Evolutionary conservation across 441 rosid species (phyloP), one percentile per base, ranked within the genome.

Genomic region (Adansonia rubrostipa): DNA sequence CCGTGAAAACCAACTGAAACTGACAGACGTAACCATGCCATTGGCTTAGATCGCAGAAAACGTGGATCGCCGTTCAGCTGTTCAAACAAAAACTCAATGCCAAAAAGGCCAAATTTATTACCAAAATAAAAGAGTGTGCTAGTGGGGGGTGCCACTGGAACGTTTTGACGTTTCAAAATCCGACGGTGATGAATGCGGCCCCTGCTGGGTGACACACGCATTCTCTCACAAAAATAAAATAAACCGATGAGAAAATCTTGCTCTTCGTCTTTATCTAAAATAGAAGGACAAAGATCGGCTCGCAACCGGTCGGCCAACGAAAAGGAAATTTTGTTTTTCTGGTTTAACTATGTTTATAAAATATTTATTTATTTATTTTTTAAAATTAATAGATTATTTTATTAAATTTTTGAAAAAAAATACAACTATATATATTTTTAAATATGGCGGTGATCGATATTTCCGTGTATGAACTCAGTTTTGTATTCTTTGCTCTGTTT

Each of bases 11-110:
- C 44, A 40, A 2, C 5, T 2, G 6, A 40, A 40, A 40, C 44
- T 40, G 44, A 40, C 3, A 40, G 44, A 40, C 6, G 44, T 40
- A 40, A 40, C 44, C 44, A 40, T 5, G 6, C 44, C 44, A 40
- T 40, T 40, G 44, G 44, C 44, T 40, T 40, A 40, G 44, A 40
- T 40, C 44, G 3, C 40, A 3, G 5, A 40, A 40, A 4, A 6
- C 44, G 80, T 77, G 83, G 78, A 81, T 81, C 83, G 77, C 80
- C 83, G 83, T 77, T 77, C 24, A 10, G 7, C n/a, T 65, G 17
- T 77, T 72, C 1, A 11, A 10, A 13, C n/a, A n/a, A n/a, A 50
- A 50, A 50, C 3, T 61, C 8, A 11, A 11, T 28, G 5, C 5
- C 1, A 22, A 22, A 20, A 2, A 57, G 19, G 2, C 3, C 8